These are phyloP conservation scores for Aspergillus conjunctus DNA, from an alignment of 495 filamentous ascomycete species.

Conservation along the genomic window DNA sequence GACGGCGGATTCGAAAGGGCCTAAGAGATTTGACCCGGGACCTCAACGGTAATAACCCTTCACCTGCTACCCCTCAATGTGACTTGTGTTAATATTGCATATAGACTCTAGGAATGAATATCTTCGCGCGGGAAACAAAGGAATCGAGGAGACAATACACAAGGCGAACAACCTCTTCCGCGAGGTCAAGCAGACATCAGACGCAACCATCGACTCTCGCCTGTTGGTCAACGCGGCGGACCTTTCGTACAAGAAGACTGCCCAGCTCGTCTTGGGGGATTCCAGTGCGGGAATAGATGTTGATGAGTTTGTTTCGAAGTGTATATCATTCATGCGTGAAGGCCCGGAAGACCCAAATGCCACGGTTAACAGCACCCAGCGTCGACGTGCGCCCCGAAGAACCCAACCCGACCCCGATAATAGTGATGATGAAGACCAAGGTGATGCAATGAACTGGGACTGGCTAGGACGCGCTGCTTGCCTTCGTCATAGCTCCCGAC, in stretches of 20 bases:
- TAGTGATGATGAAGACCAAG: slow-evolving; percentile 62
- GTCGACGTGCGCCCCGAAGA: slow-evolving; percentile 33
- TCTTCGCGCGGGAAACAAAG: slow-evolving; percentile 59
- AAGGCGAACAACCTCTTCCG: slow-evolving; percentile 65
- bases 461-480: slow-evolving; percentile 76
- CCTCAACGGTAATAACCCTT: slow-evolving; percentile 56
- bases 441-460: slow-evolving; percentile 85
- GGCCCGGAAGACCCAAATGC: slow-evolving; percentile 41
- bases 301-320: slow-evolving; percentile 92
- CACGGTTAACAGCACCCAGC: slow-evolving; percentile 30
- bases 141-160: slow-evolving; percentile 62
- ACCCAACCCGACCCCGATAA: slow-evolving; percentile 48
- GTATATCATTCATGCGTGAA: slow-evolving; percentile 80
- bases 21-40: slow-evolving; percentile 68
- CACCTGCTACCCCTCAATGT: not conserved
- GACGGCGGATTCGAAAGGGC: slow-evolving; percentile 66
- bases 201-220: slow-evolving; percentile 87
- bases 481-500: slow-evolving; percentile 70
- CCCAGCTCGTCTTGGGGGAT: slow-evolving; percentile 70
- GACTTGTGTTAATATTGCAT: slow-evolving; percentile 12
- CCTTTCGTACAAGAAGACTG: slow-evolving; percentile 70
- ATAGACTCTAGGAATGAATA: slow-evolving; percentile 70
- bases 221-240: slow-evolving; percentile 79
- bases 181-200: slow-evolving; percentile 85
- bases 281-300: slow-evolving; percentile 75